Conservation (phyloP, 1,284 basidiomycete species). For the Ustilago sp. region DNA sequence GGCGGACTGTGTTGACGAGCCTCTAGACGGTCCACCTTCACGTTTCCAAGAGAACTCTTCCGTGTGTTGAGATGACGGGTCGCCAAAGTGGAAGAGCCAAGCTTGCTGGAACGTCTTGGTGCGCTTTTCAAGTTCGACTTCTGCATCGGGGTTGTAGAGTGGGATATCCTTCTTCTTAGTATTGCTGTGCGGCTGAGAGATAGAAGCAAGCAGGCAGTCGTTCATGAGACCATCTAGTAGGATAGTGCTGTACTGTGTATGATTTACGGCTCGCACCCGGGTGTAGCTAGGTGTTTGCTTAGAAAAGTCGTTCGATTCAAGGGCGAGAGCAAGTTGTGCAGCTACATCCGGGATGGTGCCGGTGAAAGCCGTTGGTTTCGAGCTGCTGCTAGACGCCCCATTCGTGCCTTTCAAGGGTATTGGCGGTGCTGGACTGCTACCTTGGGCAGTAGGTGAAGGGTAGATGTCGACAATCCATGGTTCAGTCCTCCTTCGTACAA, state of each 20-base stretch:
- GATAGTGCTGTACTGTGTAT: slow-evolving; percentile 40
- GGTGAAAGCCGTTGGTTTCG: slow-evolving; percentile 25
- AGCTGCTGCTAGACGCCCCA: not conserved
- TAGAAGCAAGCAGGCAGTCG: slow-evolving; percentile 39
- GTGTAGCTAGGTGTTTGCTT: slow-evolving; percentile 48
- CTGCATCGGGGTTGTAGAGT: slow-evolving; percentile 78
- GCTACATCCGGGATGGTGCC: slow-evolving; percentile 43
- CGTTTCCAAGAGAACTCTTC: slow-evolving; percentile 68
- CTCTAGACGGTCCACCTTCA: slow-evolving; percentile 25
- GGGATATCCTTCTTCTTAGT: slow-evolving; percentile 79
- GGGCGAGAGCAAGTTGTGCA: slow-evolving; percentile 28
- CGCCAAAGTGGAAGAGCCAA: slow-evolving; percentile 82
- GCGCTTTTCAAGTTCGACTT: slow-evolving; percentile 77
- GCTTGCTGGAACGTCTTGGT: slow-evolving; percentile 80
- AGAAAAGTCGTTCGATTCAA: slow-evolving; percentile 36
- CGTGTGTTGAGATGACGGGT: slow-evolving; percentile 24
- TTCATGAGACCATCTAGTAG: slow-evolving; percentile 49
- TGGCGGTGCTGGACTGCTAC: slow-evolving; percentile 13
- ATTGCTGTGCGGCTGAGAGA: slow-evolving; percentile 36
- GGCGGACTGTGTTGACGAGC: slow-evolving; percentile 20
- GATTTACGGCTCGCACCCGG: slow-evolving; percentile 43
- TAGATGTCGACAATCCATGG: slow-evolving; percentile 55
- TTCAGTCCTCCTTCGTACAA: slow-evolving; percentile 34
- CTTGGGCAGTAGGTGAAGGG: slow-evolving; percentile 12
- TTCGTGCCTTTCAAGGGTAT: slow-evolving; percentile 29